phyloP scores from a whole-genome alignment of 2,329 filamentous ascomycete genomes.

The Aureobasidium mangrovei region DNA sequence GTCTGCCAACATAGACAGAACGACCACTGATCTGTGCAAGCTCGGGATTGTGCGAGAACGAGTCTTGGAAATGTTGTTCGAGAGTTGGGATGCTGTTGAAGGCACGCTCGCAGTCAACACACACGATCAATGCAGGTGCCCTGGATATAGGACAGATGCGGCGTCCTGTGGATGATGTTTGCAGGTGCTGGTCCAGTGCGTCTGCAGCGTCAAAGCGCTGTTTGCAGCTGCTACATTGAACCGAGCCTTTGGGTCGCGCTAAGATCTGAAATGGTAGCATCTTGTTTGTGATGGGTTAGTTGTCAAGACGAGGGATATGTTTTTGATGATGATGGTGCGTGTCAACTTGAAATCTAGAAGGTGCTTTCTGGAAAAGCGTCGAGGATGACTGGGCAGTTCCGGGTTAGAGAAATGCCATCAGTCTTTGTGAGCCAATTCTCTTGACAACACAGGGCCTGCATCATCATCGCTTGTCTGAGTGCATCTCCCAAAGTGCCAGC shows the following conservation, averaged over 20 bases:
- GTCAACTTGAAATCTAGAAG: background rate
- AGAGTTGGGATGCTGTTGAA: background rate
- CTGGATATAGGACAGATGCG: conserved; percentile 8
- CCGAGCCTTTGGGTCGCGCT: background rate
- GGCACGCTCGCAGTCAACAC: conserved; percentile 2
- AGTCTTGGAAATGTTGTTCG: background rate
- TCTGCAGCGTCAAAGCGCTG: conserved; percentile 1
- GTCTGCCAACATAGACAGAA: background rate
- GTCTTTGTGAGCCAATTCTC: too few relatives aligned
- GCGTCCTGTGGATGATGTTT: background rate
- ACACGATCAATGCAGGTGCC: background rate
- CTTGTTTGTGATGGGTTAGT: background rate
- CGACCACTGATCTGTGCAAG: background rate
- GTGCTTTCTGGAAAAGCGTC: too few relatives aligned
- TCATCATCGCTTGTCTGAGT: too few relatives aligned
- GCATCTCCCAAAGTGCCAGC: too few relatives aligned
- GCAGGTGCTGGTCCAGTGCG: background rate
- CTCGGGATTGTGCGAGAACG: background rate
- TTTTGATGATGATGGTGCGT: background rate
- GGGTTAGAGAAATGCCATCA: too few relatives aligned
- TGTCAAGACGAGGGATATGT: background rate
- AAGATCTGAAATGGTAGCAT: background rate
- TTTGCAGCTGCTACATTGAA: conserved; percentile 4
- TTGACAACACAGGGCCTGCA: too few relatives aligned
- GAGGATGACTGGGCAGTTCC: too few relatives aligned